Evolutionary conservation across 2,329 filamentous ascomycete species (phyloP).

Genomic region (Botrytis cinerea): DNA sequence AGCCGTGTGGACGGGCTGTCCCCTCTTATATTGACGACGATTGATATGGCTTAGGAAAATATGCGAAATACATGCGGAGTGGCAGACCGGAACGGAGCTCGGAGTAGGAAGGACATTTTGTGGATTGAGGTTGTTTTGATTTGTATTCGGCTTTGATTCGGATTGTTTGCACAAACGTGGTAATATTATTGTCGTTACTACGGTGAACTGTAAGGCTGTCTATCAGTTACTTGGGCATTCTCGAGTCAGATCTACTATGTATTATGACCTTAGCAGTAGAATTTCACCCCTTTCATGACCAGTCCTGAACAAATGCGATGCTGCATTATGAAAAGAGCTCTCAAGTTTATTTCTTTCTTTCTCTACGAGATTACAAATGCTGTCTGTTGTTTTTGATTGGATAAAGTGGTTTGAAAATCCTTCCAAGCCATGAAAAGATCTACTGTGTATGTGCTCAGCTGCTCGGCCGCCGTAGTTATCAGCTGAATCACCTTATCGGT

Average conservation of each 20-base stretch:
- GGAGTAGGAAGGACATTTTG: not conserved
- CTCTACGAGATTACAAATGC: too few species aligned
- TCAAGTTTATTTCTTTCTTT: not conserved
- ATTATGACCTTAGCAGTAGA: not conserved
- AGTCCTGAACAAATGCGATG: too few species aligned
- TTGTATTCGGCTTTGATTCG: constrained; percentile 1
- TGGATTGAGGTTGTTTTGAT: constrained; percentile 1
- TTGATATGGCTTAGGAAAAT: not conserved
- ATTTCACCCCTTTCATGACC: not conserved
- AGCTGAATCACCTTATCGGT: constrained; percentile 5
- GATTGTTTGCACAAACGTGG: constrained; percentile 14
- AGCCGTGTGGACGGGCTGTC: not conserved
- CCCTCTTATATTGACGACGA: not conserved
- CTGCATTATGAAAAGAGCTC: too few species aligned
- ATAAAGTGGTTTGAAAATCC: too few species aligned
- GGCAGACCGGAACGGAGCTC: constrained; percentile 7
- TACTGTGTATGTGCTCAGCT: not conserved
- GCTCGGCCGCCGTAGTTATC: constrained; percentile 14
- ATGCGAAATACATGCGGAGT: not conserved
- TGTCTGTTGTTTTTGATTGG: too few species aligned
- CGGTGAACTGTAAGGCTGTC: constrained; percentile 1
- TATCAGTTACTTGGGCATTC: not conserved
- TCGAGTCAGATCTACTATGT: not conserved
- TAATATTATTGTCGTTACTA: constrained; percentile 7
- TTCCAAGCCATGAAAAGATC: not conserved